Percentiles rank a stretch among this genome's conserved stretches.
Evolutionary conservation across 768 basidiomycete genomes (phyloP).

Genomic region (Trametes cingulata): DNA sequence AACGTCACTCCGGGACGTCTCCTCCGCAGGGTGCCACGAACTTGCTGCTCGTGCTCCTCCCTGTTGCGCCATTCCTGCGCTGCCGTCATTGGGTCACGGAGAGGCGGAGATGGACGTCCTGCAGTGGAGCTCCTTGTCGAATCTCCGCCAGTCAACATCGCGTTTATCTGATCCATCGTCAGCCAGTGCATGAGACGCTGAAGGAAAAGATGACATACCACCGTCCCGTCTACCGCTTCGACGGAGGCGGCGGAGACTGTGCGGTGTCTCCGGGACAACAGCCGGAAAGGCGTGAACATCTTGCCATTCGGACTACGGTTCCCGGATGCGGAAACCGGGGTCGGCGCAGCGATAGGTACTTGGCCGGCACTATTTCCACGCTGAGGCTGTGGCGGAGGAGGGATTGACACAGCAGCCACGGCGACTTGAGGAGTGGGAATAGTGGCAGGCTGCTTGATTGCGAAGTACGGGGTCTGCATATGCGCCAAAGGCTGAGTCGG

Average conservation of each 20-base stretch:
- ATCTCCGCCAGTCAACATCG: conserved; percentile 71
- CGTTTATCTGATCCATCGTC: conserved; percentile 52
- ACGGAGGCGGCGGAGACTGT: conserved; percentile 74
- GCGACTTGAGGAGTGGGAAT: conserved; percentile 9
- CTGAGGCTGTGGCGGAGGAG: conserved; percentile 17
- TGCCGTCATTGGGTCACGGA: conserved; percentile 64
- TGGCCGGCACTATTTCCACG: conserved; percentile 23
- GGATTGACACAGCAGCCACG: conserved; percentile 5
- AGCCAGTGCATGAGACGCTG: background rate
- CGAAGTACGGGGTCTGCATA: background rate
- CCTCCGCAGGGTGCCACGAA: conserved; percentile 33
- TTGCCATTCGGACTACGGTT: conserved; percentile 43
- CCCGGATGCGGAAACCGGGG: conserved; percentile 24
- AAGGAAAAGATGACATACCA: conserved; percentile 47
- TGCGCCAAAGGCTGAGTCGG: conserved; percentile 8
- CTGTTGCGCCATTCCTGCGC: conserved; percentile 71
- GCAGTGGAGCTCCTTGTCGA: conserved; percentile 64
- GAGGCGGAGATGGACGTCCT: conserved; percentile 54
- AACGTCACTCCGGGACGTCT: conserved; percentile 38
- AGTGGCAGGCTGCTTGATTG: conserved; percentile 1
- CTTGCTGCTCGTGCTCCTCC: conserved; percentile 53
- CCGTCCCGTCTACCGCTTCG: conserved; percentile 79
- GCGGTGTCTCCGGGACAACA: conserved; percentile 60
- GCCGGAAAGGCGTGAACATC: conserved; percentile 63
- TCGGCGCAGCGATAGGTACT: conserved; percentile 32